Percentiles rank a stretch among this genome's conserved stretches.
These are phyloP conservation scores for Mariannaea sp. DNA, from an alignment of 2,329 filamentous ascomycete species.

Conservation along the genomic window DNA sequence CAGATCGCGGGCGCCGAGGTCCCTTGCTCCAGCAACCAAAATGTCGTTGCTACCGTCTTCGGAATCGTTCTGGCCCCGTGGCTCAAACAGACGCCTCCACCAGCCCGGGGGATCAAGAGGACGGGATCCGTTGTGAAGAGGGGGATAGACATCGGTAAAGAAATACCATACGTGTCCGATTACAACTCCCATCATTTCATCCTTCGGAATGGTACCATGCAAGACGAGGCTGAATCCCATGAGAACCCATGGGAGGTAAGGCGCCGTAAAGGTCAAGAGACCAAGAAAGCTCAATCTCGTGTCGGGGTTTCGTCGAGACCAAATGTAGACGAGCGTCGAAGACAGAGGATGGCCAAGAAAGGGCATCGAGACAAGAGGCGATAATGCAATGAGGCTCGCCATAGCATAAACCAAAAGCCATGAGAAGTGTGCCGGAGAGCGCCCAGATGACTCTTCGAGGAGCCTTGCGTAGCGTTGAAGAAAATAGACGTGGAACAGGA, in stretches of 20 bases:
- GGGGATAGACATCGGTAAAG: slow-evolving; percentile 95
- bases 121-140: slow-evolving; percentile 80
- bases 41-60: slow-evolving; percentile 65
- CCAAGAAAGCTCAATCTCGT: slow-evolving; percentile 88
- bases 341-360: slow-evolving; percentile 94
- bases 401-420: slow-evolving; percentile 91
- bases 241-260: slow-evolving; percentile 94
- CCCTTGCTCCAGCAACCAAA: slow-evolving; percentile 57
- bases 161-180: slow-evolving; percentile 99
- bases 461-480: slow-evolving; percentile 94
- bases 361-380: slow-evolving; percentile 86
- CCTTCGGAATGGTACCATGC: slow-evolving; percentile 87
- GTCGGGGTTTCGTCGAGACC: slow-evolving; percentile 93
- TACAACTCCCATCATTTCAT: slow-evolving; percentile 93
- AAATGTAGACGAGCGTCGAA: slow-evolving; percentile 95
- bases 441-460: slow-evolving; percentile 91
- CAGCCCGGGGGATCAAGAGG: slow-evolving; percentile 88
- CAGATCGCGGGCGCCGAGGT: slow-evolving; percentile 34
- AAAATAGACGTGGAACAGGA: slow-evolving; percentile 98
- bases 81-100: slow-evolving; percentile 86
- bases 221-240: slow-evolving; percentile 92
- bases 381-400: slow-evolving; percentile 76
- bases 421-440: slow-evolving; percentile 89
- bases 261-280: slow-evolving; percentile 87
- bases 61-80: slow-evolving; percentile 53